A percentile compares a stretch with the other conserved stretches of the same genome.
Conservation (phyloP, 306 rosid genomes). For the Sechiopsis laciniata region DNA sequence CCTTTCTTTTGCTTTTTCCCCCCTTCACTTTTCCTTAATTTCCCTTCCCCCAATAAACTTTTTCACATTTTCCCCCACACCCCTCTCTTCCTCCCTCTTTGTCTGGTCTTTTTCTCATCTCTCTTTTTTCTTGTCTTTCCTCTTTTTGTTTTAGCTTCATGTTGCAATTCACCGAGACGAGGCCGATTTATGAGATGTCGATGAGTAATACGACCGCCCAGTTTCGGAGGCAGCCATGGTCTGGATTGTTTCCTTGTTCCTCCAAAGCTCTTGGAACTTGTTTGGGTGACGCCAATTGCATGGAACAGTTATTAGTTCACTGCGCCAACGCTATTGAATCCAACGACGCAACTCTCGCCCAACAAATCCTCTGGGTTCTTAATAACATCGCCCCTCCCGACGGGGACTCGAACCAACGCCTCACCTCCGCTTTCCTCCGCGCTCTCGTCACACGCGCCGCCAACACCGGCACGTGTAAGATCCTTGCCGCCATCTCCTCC, state of each 20-base stretch:
- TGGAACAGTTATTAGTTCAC: slow-evolving; percentile 83
- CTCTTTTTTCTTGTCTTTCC: neutral
- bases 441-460: slow-evolving; percentile 74
- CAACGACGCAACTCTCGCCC: slow-evolving; percentile 76
- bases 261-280: slow-evolving; percentile 43
- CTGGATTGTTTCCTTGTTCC: slow-evolving; percentile 55
- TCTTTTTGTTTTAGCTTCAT: slow-evolving; percentile 19
- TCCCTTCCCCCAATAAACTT: neutral
- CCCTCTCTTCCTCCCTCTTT: too few relatives aligned
- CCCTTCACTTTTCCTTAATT: neutral
- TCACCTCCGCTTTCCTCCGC: slow-evolving; percentile 65
- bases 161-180: slow-evolving; percentile 57
- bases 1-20: neutral
- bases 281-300: slow-evolving; percentile 76
- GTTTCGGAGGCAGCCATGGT: slow-evolving; percentile 51
- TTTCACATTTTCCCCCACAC: too few relatives aligned
- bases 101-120: slow-evolving; percentile 8
- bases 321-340: slow-evolving; percentile 82
- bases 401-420: slow-evolving; percentile 84
- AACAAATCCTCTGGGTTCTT: slow-evolving; percentile 93
- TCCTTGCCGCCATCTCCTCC: slow-evolving; percentile 41
- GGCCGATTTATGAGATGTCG: neutral
- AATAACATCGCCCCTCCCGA: slow-evolving; percentile 84
- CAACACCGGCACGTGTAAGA: slow-evolving; percentile 45
- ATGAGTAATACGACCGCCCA: slow-evolving; percentile 28